Base-by-base conservation (phyloP, 306 rosid species). In the Malus sylvestris region DNA sequence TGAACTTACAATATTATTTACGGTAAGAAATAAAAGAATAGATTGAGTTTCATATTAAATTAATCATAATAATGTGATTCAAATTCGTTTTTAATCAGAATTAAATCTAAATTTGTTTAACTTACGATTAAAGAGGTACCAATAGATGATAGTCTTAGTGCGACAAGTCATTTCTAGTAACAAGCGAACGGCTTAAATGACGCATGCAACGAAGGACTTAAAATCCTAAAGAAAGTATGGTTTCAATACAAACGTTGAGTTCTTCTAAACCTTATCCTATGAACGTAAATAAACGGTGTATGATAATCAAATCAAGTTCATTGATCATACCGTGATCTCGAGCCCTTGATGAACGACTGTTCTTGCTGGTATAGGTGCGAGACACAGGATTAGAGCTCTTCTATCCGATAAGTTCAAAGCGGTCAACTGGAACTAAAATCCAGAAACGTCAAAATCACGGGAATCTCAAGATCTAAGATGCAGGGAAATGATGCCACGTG, bases 391-490 rank as follows among this genome's bases (percentile, higher is more conserved):
- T 1, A 14, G 0, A 4, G 2, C 42, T 64, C 68, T 30, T 64
- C 68, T 9, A 19, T 5, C 20, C 19, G 75, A 67, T 53, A 66
- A 67, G 6, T 16, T 18, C 61, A 10, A 76, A 10, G 16, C n/a
- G 16, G 69, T 55, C 62, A 61, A 60, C 16, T 12, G 13, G 6
- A 65, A 35, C 4, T 5, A 20, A 57, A 73, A 1, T 18, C 16
- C 9, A 49, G 53, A 79, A 33, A 60, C 68, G 78, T 75, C 77
- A 63, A 69, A 55, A 71, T 70, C 85, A 81, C 81, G 71, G 55
- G 68, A 60, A 84, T 82, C 88, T 77, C 80, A 82, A 83, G 86
- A 76, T 49, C 25, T 4, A 18, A 3, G 4, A 42, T 10, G 19
- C 59, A 18, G 18, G 53, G 23, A 70, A 53, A 69, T 70, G 33